phyloP scores from a whole-genome alignment of 2,329 filamentous ascomycete genomes.

The Ceratocystis alfenasii region DNA sequence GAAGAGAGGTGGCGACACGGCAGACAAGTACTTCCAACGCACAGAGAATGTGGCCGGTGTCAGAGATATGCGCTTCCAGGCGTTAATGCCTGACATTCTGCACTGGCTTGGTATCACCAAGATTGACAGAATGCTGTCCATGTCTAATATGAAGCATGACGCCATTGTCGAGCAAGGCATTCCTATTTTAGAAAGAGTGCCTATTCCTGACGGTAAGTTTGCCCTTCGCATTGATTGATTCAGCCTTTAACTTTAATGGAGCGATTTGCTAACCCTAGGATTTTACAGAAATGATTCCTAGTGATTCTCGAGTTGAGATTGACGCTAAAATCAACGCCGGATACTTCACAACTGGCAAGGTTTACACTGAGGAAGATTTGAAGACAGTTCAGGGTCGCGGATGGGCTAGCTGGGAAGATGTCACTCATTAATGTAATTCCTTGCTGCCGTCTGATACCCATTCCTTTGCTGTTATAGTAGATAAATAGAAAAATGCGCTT shows the following conservation, averaged over 20 bases:
- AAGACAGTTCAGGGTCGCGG: slow-evolving; percentile 75
- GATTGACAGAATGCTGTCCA: slow-evolving; percentile 96
- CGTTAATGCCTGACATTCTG: slow-evolving; percentile 92
- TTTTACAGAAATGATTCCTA: slow-evolving; percentile 69
- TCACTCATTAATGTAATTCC: slow-evolving; percentile 17
- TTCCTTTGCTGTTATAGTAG: slow-evolving; percentile 6
- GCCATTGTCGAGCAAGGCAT: slow-evolving; percentile 68
- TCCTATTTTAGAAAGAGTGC: slow-evolving; percentile 21
- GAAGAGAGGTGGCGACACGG: slow-evolving; percentile 66
- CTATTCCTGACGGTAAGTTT: slow-evolving; percentile 22
- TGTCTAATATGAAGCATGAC: slow-evolving; percentile 83
- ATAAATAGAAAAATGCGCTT: not conserved
- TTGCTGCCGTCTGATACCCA: slow-evolving; percentile 14
- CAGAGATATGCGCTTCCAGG: slow-evolving; percentile 95
- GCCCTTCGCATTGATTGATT: not conserved
- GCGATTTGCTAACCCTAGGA: too few species aligned
- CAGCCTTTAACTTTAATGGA: too few species aligned
- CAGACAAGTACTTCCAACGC: slow-evolving; percentile 87
- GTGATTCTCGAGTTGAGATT: slow-evolving; percentile 93
- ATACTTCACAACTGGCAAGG: slow-evolving; percentile 76
- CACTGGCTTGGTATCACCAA: slow-evolving; percentile 98
- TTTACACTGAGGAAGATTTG: slow-evolving; percentile 78
- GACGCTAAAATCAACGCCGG: slow-evolving; percentile 93
- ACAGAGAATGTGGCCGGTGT: slow-evolving; percentile 98
- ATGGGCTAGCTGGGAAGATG: slow-evolving; percentile 53